phyloP scores from a whole-genome alignment of 31 red algal genomes.

The Odonthalia washingtoniensis region DNA sequence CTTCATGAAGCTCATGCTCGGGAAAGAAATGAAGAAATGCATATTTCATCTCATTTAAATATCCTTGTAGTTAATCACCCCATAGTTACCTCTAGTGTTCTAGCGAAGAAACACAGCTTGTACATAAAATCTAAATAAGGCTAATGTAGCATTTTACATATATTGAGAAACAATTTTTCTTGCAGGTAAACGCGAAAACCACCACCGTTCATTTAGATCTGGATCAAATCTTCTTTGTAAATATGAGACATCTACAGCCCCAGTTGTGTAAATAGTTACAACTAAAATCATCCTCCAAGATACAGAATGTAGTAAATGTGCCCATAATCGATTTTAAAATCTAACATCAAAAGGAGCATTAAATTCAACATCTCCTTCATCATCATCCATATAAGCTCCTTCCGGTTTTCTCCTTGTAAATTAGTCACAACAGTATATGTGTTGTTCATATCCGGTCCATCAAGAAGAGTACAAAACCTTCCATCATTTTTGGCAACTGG shows the following conservation, averaged over 20 bases:
- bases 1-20: slow-evolving; percentile 36
- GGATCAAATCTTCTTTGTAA: slow-evolving; percentile 1
- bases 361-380: neutral
- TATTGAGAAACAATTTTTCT: slow-evolving; percentile 24
- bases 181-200: slow-evolving; percentile 37
- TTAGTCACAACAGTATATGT: neutral
- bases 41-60: slow-evolving; percentile 35
- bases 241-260: slow-evolving; percentile 44
- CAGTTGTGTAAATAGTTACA: slow-evolving; percentile 34
- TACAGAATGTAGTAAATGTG: slow-evolving; percentile 49
- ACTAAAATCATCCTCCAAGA: slow-evolving; percentile 48
- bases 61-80: slow-evolving; percentile 44
- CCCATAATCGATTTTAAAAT: slow-evolving; percentile 22
- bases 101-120: slow-evolving; percentile 46
- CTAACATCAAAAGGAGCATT: neutral
- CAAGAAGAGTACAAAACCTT: neutral
- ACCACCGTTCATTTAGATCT: slow-evolving; percentile 10
- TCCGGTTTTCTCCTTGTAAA: neutral
- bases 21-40: slow-evolving; percentile 27
- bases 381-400: slow-evolving; percentile 4
- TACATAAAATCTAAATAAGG: slow-evolving; percentile 59
- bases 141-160: slow-evolving; percentile 47
- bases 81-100: slow-evolving; percentile 4
- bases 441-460: neutral
- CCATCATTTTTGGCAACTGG: neutral